Percentiles rank a stretch among this genome's conserved stretches.
Evolutionary conservation across 352 stramenopile genomes (phyloP).

Genomic region (Globisporangium polare): DNA sequence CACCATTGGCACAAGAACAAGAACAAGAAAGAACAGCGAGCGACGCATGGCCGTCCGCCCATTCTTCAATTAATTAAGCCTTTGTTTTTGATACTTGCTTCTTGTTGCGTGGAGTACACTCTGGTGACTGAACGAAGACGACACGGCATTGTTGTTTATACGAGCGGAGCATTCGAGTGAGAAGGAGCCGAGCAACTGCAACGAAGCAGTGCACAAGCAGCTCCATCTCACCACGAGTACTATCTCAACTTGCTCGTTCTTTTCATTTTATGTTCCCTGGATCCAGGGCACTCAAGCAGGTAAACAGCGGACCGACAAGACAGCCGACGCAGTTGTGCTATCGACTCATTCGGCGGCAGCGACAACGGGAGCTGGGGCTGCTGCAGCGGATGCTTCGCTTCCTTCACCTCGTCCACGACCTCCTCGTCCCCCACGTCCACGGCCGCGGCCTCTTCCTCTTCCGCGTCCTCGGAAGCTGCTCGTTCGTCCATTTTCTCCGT

Average conservation of each 20-base stretch:
- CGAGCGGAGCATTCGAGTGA: too few species aligned
- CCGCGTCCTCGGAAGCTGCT: slow-evolving; percentile 29
- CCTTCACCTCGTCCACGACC: slow-evolving; percentile 18
- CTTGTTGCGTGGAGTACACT: neutral
- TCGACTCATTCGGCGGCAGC: slow-evolving; percentile 8
- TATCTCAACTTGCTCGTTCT: too few species aligned
- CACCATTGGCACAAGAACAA: slow-evolving; percentile 17
- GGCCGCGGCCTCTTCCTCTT: slow-evolving; percentile 23
- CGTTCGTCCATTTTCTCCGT: neutral
- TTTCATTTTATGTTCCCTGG: too few species aligned
- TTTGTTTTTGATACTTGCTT: slow-evolving; percentile 16
- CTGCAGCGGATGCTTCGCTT: neutral
- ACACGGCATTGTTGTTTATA: too few species aligned
- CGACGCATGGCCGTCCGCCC: neutral
- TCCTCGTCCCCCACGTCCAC: slow-evolving; percentile 30
- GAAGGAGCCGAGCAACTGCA: too few species aligned
- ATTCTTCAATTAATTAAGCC: slow-evolving; percentile 14
- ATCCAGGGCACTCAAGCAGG: too few species aligned
- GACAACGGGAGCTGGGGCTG: slow-evolving; percentile 5
- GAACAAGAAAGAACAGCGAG: slow-evolving; percentile 6
- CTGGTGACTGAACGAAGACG: too few species aligned
- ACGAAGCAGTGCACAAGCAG: too few species aligned
- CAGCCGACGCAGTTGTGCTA: neutral
- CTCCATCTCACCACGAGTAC: too few species aligned
- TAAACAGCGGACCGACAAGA: too few species aligned